Evolutionary conservation across 805 yeast species (phyloP), one percentile per base, ranked within the genome.

Genomic region (Nakazawaea ernobii): DNA sequence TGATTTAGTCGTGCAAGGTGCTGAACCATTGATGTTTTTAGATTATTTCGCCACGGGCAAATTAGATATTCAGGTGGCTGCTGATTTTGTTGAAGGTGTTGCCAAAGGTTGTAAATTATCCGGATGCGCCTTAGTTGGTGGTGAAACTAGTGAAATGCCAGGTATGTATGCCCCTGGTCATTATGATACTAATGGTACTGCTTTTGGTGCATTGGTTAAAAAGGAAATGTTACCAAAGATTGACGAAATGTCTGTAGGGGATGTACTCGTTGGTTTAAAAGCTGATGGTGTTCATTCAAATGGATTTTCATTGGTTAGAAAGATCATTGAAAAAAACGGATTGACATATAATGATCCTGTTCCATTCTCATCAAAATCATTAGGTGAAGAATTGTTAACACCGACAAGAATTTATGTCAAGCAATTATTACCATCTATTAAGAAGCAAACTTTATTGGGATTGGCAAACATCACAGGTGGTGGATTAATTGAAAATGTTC

Each of bases 61-160:
- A 61, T 77, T 94, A 51, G 96, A 91, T 57, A 80, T 91, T 53
- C 69, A 76, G 49, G 75, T 88, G 38, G 96, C 98, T 6, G 83
- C 94, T 26, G 83, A 80, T 55, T 94, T 94, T 57, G 98, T 94
- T 35, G 73, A 79, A 52, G 98, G 99, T 68, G 99, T 94, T 53
- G 97, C 97, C 42, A 86, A 86, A 53, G 99, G 99, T 49, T 94
- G 99, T 73, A 82, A 84, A 54, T 79, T 81, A 55, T 86, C 98
- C 32, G 97, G 96, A 9, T 92, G 99, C 76, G 99, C 99, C 6
- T 75, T 94, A 49, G 97, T 94, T 46, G 99, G 99, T 48, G 99
- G 99, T 55, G 99, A 94, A 69, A 94, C 99, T 35, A 86, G 96
- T 46, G 99, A 94, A 74, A 94, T 94, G 99, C 99, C 99, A 27